Evolutionary conservation across 148 eudicot genomes (phyloP).

Genomic region (Rhododendron williamsianum): DNA sequence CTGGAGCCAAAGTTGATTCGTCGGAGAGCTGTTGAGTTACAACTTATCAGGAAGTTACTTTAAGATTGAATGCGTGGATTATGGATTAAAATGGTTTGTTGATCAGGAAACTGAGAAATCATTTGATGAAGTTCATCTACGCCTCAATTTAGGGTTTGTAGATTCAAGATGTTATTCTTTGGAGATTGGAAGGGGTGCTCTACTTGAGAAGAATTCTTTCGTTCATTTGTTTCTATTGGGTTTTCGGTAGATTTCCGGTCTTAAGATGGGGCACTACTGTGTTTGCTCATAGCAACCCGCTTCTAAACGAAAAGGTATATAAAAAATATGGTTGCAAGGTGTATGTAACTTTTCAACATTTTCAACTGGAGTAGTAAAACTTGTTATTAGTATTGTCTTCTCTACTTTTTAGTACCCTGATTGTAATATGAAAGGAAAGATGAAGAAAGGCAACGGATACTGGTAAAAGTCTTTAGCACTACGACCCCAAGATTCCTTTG

Average conservation of each 20-base stretch:
- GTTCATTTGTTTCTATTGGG: slow-evolving; percentile 5
- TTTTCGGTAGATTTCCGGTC: background rate
- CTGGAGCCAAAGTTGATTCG: slow-evolving; percentile 78
- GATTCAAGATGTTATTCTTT: background rate
- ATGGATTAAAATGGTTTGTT: background rate
- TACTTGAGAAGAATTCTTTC: background rate
- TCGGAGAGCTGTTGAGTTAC: slow-evolving; percentile 37
- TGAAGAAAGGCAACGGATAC: background rate
- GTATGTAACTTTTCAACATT: background rate
- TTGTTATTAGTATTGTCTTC: background rate
- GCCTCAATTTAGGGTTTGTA: background rate
- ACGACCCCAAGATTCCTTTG: background rate
- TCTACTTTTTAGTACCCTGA: background rate
- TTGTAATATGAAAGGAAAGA: too few species aligned
- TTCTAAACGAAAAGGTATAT: background rate
- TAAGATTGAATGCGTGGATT: background rate
- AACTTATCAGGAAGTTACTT: background rate
- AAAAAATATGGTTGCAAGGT: background rate
- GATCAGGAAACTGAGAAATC: background rate
- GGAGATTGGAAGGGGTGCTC: background rate
- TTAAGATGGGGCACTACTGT: too few species aligned
- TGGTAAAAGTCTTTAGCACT: too few species aligned
- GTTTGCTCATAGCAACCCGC: too few species aligned
- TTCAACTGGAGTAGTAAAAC: background rate
- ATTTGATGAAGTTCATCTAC: background rate